phyloP scores from a whole-genome alignment of 106 monocot species.

The Vanilla planifolia region DNA sequence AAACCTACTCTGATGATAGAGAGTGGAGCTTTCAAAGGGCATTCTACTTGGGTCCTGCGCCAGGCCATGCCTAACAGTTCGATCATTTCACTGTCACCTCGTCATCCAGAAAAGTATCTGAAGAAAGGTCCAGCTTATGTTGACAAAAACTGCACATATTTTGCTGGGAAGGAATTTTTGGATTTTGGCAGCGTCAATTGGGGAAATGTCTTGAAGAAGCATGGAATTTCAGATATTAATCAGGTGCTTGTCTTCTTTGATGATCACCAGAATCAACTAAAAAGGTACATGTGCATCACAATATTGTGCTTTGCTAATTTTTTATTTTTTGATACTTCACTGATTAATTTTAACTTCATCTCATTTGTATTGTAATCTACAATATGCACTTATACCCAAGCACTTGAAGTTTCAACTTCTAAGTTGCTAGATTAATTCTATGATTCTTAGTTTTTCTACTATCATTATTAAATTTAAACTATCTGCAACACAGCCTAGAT shows the following conservation, averaged over 20 bases:
- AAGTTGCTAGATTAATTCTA: no score
- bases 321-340: not conserved
- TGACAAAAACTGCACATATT: conserved; percentile 91
- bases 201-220: conserved; percentile 58
- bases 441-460: no score
- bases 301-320: not conserved
- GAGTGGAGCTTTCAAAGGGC: conserved; percentile 95
- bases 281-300: conserved; percentile 45
- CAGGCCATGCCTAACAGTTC: conserved; percentile 71
- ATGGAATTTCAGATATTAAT: conserved; percentile 65
- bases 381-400: no score
- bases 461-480: no score
- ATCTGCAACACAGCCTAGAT: no score
- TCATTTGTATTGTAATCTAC: no score
- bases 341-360: not conserved
- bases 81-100: conserved; percentile 84
- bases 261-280: conserved; percentile 97
- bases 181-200: conserved; percentile 85
- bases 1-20: conserved; percentile 92
- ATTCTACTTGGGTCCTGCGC: conserved; percentile 93
- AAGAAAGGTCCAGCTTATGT: conserved; percentile 94
- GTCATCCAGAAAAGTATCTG: conserved; percentile 86
- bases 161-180: conserved; percentile 87
- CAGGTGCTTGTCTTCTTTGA: conserved; percentile 84
- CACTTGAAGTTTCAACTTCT: no score